These are phyloP conservation scores for Saccharomyces kudriavzevii DNA, from an alignment of 805 yeast genomes.

Conservation along the genomic window DNA sequence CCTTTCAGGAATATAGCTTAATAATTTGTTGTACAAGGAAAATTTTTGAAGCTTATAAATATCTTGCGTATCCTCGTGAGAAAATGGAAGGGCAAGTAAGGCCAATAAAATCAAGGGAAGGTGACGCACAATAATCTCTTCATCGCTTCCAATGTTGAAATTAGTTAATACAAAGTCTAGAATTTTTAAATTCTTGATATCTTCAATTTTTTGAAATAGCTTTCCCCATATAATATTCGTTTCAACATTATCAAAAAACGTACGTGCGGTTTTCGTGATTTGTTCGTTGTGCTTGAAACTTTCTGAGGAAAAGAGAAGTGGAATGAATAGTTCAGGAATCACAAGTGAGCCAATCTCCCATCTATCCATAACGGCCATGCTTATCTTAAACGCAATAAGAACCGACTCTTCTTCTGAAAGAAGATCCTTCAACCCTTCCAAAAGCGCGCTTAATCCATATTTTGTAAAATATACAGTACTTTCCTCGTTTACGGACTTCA, in stretches of 20 bases:
- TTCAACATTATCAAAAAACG: constrained; percentile 83
- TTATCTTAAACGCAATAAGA: constrained; percentile 49
- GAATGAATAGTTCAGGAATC: constrained; percentile 61
- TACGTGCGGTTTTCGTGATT: constrained; percentile 48
- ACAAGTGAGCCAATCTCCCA: constrained; percentile 87
- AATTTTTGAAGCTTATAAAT: constrained; percentile 30
- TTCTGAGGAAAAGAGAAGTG: constrained; percentile 48
- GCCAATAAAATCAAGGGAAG: constrained; percentile 61
- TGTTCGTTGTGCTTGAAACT: constrained; percentile 24
- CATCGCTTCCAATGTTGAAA: constrained; percentile 69
- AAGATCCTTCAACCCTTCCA: constrained; percentile 45
- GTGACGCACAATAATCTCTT: constrained; percentile 73
- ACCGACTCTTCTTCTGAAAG: constrained; percentile 33
- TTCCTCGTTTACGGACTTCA: constrained; percentile 20
- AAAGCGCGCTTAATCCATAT: constrained; percentile 45
- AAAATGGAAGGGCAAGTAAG: constrained; percentile 28
- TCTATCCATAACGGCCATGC: constrained; percentile 73
- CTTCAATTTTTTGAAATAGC: constrained; percentile 32
- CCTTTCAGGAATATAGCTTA: constrained; percentile 54
- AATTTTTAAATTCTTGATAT: constrained; percentile 36
- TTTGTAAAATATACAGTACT: constrained; percentile 46
- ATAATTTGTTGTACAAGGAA: constrained; percentile 34
- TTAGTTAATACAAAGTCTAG: constrained; percentile 51
- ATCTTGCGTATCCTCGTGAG: constrained; percentile 1
- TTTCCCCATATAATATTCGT: constrained; percentile 70